Evolutionary conservation across 1,139 yeast genomes (phyloP).

Genomic region (Suhomyces yuchorum): DNA sequence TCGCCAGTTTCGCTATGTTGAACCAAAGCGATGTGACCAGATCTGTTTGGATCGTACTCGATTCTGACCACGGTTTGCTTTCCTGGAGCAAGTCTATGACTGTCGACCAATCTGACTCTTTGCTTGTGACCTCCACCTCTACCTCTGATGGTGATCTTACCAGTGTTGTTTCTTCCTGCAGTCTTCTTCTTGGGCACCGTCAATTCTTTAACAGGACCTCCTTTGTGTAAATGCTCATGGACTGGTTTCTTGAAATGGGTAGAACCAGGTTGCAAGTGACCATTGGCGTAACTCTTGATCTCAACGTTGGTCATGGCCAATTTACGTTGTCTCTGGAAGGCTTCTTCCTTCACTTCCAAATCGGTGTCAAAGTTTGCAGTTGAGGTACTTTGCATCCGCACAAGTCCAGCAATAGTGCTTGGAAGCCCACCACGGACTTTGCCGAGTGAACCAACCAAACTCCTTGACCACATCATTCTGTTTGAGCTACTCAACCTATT

Average conservation of each 20-base stretch:
- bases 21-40: constrained; percentile 89
- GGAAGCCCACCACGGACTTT: constrained; percentile 8
- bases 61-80: constrained; percentile 80
- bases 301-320: constrained; percentile 69
- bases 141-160: constrained; percentile 88
- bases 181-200: constrained; percentile 73
- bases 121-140: constrained; percentile 97
- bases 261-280: constrained; percentile 75
- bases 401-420: constrained; percentile 1
- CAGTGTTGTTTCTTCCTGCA: constrained; percentile 90
- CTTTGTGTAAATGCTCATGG: constrained; percentile 84
- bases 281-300: constrained; percentile 75
- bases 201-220: constrained; percentile 74
- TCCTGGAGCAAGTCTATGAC: constrained; percentile 67
- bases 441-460: constrained; percentile 12
- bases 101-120: constrained; percentile 82
- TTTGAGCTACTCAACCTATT: background rate
- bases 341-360: constrained; percentile 76
- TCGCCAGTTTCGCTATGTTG: constrained; percentile 64
- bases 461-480: constrained; percentile 10
- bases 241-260: constrained; percentile 89
- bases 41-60: constrained; percentile 95
- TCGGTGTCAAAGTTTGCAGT: constrained; percentile 48
- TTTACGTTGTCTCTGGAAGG: constrained; percentile 71
- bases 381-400: constrained; percentile 9